A percentile compares a stretch with the other conserved stretches of the same genome.
Conservation (phyloP, 805 yeast species). For the Lipomyces oligophaga region DNA sequence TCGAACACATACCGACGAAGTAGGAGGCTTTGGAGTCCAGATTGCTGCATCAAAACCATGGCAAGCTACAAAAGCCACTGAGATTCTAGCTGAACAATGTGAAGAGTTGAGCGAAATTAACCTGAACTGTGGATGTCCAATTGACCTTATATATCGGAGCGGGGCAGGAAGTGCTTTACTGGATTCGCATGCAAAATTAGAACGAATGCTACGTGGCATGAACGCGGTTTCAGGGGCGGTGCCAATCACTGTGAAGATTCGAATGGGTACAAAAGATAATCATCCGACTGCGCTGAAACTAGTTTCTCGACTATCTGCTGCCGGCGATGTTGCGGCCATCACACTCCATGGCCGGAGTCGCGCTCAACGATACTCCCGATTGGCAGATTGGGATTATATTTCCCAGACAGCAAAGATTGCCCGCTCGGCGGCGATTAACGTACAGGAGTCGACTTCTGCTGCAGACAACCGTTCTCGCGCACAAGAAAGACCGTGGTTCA, state of each 20-base stretch:
- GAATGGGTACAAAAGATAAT: slow-evolving; percentile 84
- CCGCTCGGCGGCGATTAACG: slow-evolving; percentile 44
- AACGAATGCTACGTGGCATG: slow-evolving; percentile 82
- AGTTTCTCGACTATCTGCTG: slow-evolving; percentile 65
- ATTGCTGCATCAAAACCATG: slow-evolving; percentile 87
- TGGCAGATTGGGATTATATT: slow-evolving; percentile 91
- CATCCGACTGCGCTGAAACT: slow-evolving; percentile 83
- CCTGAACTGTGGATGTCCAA: slow-evolving; percentile 96
- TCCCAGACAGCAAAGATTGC: slow-evolving; percentile 67
- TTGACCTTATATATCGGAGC: slow-evolving; percentile 84
- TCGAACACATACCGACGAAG: slow-evolving; percentile 72
- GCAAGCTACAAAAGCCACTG: slow-evolving; percentile 93
- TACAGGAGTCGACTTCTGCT: slow-evolving; percentile 29
- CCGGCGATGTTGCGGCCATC: slow-evolving; percentile 82
- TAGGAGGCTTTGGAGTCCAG: slow-evolving; percentile 70
- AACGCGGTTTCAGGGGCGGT: slow-evolving; percentile 81
- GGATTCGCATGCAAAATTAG: slow-evolving; percentile 79
- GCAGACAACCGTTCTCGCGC: slow-evolving; percentile 46
- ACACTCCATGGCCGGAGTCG: slow-evolving; percentile 96
- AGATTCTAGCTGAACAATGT: slow-evolving; percentile 49
- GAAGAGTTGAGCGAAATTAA: slow-evolving; percentile 70
- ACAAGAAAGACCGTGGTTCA: slow-evolving; percentile 54
- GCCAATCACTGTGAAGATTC: slow-evolving; percentile 85
- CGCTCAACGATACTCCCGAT: slow-evolving; percentile 87
- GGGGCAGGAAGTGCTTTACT: slow-evolving; percentile 95